Conservation (phyloP, 257 asterid genomes). For the Haberlea rhodopensis region DNA sequence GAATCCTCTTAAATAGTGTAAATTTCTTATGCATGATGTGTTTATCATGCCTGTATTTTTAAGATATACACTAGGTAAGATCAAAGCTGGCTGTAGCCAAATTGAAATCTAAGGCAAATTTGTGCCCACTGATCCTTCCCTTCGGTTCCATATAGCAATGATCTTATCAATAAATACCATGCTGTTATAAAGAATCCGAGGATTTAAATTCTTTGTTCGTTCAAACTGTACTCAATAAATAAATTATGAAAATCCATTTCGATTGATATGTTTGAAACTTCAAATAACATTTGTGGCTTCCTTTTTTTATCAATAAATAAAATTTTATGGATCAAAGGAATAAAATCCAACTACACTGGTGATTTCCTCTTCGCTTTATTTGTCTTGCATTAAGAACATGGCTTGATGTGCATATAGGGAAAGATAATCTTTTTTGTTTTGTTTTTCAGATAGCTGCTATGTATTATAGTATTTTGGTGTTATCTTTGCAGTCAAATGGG, state of each 20-base stretch:
- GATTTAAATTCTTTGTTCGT: too few relatives aligned
- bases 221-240: not conserved
- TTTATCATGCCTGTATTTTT: not conserved
- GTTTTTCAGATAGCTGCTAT: not conserved
- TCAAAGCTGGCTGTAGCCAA: not conserved
- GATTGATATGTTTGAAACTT: not conserved
- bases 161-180: not conserved
- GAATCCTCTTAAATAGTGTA: not conserved
- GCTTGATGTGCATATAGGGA: not conserved
- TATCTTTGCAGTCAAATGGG: not conserved
- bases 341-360: too few relatives aligned
- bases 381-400: not conserved
- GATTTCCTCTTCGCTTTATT: too few relatives aligned
- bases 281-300: not conserved
- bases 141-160: not conserved
- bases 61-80: not conserved
- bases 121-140: not conserved
- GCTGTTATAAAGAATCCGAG: not conserved
- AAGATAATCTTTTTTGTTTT: not conserved
- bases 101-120: constrained; percentile 1
- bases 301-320: not conserved
- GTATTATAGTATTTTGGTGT: not conserved
- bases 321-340: too few relatives aligned
- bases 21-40: constrained; percentile 8
- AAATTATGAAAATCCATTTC: too few relatives aligned